Conservation (phyloP, 108 stramenopile species). For the Pseudonitzschia pungens region DNA sequence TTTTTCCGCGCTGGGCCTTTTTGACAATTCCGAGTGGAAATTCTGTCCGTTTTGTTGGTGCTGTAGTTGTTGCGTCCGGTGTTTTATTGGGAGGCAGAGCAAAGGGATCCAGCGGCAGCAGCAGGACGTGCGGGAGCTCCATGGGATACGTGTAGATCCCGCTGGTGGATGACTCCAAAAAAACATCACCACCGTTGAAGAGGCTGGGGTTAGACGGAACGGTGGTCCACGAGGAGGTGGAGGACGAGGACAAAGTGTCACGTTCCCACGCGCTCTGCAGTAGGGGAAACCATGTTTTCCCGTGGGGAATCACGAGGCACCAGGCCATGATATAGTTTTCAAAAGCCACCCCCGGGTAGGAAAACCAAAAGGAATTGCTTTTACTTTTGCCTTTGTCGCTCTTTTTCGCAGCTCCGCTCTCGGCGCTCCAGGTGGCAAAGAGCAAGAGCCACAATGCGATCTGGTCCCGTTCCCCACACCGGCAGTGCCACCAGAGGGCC, state of each 20-base stretch:
- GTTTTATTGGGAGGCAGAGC: not conserved
- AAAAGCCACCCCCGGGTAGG: constrained; percentile 6
- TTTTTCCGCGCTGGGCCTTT: not conserved
- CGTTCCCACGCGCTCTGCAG: not conserved
- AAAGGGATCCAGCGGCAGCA: constrained; percentile 8
- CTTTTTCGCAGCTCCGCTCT: too few species aligned
- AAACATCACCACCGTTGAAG: not conserved
- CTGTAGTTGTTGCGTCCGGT: not conserved
- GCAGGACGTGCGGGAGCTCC: constrained; percentile 6
- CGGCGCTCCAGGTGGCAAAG: constrained; percentile 16
- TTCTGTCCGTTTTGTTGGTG: not conserved
- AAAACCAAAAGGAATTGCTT: not conserved
- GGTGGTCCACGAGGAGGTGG: not conserved
- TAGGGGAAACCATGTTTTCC: not conserved
- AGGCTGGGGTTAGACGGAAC: not conserved
- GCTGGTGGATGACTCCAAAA: not conserved
- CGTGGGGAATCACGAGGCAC: constrained; percentile 4
- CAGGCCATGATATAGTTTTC: constrained; percentile 9
- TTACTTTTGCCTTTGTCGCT: not conserved
- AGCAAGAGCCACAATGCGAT: constrained; percentile 10
- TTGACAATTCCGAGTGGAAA: not conserved
- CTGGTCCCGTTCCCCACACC: constrained; percentile 14
- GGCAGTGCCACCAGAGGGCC: constrained; percentile 9
- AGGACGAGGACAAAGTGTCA: not conserved
- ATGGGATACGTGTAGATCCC: constrained; percentile 1